Conservation (phyloP, 257 asterid species). For the Penstemon davidsonii region DNA sequence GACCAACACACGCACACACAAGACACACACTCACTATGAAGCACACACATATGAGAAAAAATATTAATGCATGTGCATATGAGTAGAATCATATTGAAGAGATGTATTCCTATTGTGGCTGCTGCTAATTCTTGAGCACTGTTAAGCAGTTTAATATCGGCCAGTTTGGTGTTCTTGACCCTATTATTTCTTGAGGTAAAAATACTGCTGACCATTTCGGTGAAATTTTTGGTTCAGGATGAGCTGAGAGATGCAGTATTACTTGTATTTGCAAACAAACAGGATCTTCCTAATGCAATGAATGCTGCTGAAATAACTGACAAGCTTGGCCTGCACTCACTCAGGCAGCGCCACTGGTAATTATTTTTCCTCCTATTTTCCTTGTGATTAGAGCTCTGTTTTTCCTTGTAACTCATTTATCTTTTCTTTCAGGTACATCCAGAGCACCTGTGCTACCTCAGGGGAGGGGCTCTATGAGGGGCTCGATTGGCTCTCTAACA, state of each 20-base stretch:
- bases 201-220: neutral
- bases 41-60: too few relatives aligned
- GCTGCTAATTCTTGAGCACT: too few relatives aligned
- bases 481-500: slow-evolving; percentile 89
- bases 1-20: too few relatives aligned
- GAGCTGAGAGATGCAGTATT: slow-evolving; percentile 87
- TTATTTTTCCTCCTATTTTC: slow-evolving; percentile 8
- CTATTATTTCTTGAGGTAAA: slow-evolving; percentile 44
- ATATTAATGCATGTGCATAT: too few relatives aligned
- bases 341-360: slow-evolving; percentile 93
- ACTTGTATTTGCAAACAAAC: slow-evolving; percentile 88
- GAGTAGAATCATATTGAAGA: too few relatives aligned
- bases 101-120: too few relatives aligned
- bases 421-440: slow-evolving; percentile 68
- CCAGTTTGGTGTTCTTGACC: too few relatives aligned
- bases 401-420: neutral
- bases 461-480: slow-evolving; percentile 96
- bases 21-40: too few relatives aligned
- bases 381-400: neutral
- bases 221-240: slow-evolving; percentile 44
- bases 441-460: slow-evolving; percentile 92
- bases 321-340: slow-evolving; percentile 89
- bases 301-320: slow-evolving; percentile 91
- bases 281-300: slow-evolving; percentile 96
- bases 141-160: too few relatives aligned